These are phyloP conservation scores for Colletotrichum spaethianum DNA, from an alignment of 2,329 filamentous ascomycete genomes.

Conservation along the genomic window DNA sequence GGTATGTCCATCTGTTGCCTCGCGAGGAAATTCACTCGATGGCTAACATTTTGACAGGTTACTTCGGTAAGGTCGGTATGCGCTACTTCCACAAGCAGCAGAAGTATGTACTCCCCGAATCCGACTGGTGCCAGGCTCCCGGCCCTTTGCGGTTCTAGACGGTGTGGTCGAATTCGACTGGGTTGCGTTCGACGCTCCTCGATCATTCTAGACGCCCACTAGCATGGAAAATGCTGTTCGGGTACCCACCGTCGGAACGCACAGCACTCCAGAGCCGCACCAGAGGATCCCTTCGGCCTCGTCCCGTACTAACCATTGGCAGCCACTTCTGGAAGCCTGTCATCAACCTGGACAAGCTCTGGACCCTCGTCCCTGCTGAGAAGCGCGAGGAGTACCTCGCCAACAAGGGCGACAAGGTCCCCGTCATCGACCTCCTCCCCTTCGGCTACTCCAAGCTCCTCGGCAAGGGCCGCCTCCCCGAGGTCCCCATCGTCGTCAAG, in stretches of 20 bases:
- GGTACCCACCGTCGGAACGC: background rate
- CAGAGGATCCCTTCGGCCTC: background rate
- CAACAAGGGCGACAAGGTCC: constrained; percentile 91
- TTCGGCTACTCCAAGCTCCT: constrained; percentile 99
- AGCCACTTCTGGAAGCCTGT: constrained; percentile 96
- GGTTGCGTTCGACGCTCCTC: background rate
- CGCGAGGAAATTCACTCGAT: too few relatives aligned
- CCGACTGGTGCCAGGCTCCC: constrained; percentile 10
- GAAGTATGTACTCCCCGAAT: constrained; percentile 59
- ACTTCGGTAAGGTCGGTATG: constrained; percentile 99
- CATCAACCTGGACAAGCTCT: constrained; percentile 99
- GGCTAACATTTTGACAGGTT: constrained; percentile 96
- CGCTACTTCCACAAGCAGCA: constrained; percentile 96
- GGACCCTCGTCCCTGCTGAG: constrained; percentile 94
- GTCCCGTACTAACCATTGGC: constrained; percentile 21
- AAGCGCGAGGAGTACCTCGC: constrained; percentile 92
- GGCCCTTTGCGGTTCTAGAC: constrained; percentile 12
- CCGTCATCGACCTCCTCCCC: constrained; percentile 96
- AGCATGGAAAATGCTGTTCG: background rate
- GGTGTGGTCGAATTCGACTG: background rate
- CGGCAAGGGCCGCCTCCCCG: constrained; percentile 96
- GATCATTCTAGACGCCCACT: background rate
- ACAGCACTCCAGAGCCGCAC: constrained; percentile 3
- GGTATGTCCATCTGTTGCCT: constrained; percentile 16
- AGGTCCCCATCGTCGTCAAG: constrained; percentile 93